Evolutionary conservation across 805 yeast species (phyloP), one percentile per base, ranked within the genome.

Genomic region (Torulaspora delbrueckii): DNA sequence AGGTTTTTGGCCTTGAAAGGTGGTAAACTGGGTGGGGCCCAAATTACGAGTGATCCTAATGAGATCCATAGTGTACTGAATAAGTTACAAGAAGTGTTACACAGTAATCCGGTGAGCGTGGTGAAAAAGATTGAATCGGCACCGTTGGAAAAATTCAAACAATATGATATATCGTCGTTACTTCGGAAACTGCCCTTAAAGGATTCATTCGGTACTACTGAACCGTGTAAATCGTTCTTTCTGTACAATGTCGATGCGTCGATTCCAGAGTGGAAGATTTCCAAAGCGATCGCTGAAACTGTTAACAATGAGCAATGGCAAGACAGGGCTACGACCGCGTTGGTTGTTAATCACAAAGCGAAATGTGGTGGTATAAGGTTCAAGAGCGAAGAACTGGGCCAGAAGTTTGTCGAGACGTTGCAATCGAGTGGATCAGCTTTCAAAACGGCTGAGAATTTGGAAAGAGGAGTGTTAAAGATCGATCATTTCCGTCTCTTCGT

Each of bases 201-300:
- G 34, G 86, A 85, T 1, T 71, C 75, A n/a, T 59, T 82, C 8
- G 48, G 49, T 0, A 65, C 65, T 27, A 74, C 75, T 42, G 48
- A 58, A 3, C 55, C 63, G 0, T 57, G 77, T n/a, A 74, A 71
- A 42, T 75, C 89, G 0, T 75, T 88, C 43, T 88, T 89, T 59
- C 58, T 89, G 14, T 86, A 82, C 65, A 96, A 96, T 1, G 70
- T 87, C 14, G 81, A 76, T 48, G 77, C 78, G 3, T 79, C 79
- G 12, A 59, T 83, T 5, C 83, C 95, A 0, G 87, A 82, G 54
- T 81, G 80, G 62, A 66, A 68, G 42, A 68, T 88, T 12, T 59
- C 77, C 13, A 78, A 78, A 6, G 71, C 62, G 50, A 79, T 83
- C 45, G 68, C 84, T 2, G 46, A 55, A 8, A 19, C 59, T 6